Conservation (phyloP, 495 filamentous ascomycete genomes). For the Tuber indicum region DNA sequence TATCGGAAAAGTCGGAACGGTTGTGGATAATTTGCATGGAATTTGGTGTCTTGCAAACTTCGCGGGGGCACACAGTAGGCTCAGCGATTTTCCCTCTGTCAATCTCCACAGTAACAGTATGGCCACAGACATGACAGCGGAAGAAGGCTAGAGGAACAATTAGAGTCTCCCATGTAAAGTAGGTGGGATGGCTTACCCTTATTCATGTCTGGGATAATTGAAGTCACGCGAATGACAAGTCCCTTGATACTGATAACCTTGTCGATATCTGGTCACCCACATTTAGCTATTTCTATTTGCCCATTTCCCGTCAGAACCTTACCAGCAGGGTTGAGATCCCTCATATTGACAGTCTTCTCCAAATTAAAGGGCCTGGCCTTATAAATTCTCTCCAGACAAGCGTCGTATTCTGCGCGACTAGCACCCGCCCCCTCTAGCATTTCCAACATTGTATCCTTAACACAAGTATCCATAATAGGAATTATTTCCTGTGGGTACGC, state of each 20-base stretch:
- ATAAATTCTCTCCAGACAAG: conserved; percentile 66
- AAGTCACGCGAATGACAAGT: conserved; percentile 89
- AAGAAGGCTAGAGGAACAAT: conserved; percentile 62
- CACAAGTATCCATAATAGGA: conserved; percentile 86
- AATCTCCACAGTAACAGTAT: conserved; percentile 81
- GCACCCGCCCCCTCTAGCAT: conserved; percentile 64
- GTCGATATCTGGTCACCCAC: conserved; percentile 65
- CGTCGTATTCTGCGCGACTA: conserved; percentile 41
- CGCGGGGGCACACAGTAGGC: conserved; percentile 80
- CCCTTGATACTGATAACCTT: conserved; percentile 95
- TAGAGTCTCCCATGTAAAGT: conserved; percentile 4
- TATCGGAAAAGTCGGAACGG: conserved; percentile 88
- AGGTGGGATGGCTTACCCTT: conserved; percentile 50
- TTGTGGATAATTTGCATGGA: conserved; percentile 99
- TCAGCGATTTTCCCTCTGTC: conserved; percentile 95
- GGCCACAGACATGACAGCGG: conserved; percentile 84
- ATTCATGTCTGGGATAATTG: conserved; percentile 98
- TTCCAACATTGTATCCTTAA: conserved; percentile 91
- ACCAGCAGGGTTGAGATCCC: conserved; percentile 85
- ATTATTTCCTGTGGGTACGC: conserved; percentile 93
- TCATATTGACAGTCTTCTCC: conserved; percentile 79
- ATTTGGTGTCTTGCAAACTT: conserved; percentile 75
- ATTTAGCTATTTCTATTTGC: conserved; percentile 22
- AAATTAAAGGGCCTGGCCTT: conserved; percentile 87
- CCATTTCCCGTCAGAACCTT: conserved; percentile 30